These are phyloP conservation scores for Plenodomus biglobosus DNA, from an alignment of 2,329 filamentous ascomycete genomes.

Conservation along the genomic window DNA sequence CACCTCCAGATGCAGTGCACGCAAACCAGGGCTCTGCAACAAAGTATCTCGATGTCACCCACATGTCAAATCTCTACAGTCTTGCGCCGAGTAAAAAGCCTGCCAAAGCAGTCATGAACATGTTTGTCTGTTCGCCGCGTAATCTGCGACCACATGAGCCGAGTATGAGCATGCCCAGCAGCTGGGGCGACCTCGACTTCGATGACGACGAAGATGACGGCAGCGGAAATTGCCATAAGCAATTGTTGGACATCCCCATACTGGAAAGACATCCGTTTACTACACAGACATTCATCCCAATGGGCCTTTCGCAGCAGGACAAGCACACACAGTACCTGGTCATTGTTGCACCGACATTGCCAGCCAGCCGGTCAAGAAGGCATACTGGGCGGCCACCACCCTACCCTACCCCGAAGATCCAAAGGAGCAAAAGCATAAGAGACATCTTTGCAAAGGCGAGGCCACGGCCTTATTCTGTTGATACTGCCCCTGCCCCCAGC, in stretches of 20 bases:
- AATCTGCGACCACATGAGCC: constrained; percentile 50
- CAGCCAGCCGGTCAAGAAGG: constrained; percentile 44
- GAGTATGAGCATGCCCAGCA: constrained; percentile 39
- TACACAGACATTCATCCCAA: constrained; percentile 86
- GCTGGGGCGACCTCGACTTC: constrained; percentile 38
- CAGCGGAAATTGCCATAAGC: constrained; percentile 21
- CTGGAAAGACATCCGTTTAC: constrained; percentile 94
- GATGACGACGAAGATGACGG: constrained; percentile 39
- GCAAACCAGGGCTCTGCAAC: constrained; percentile 87
- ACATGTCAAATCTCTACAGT: constrained; percentile 70
- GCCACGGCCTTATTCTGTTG: constrained; percentile 55
- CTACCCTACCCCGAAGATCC: constrained; percentile 47
- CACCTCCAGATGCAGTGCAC: constrained; percentile 53
- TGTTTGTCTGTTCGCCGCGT: constrained; percentile 83
- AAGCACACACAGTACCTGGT: constrained; percentile 68
- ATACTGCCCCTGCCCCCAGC: constrained; percentile 43
- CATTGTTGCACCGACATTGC: constrained; percentile 79
- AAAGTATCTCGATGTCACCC: constrained; percentile 81
- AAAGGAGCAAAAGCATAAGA: constrained; percentile 29
- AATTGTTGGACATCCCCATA: constrained; percentile 66
- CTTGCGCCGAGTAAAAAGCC: constrained; percentile 61
- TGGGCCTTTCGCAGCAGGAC: constrained; percentile 59
- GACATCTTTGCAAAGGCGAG: constrained; percentile 49
- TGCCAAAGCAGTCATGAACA: constrained; percentile 70
- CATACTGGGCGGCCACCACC: constrained; percentile 38